Evolutionary conservation across 768 basidiomycete genomes (phyloP).

Genomic region (Exsudoporus frostii): DNA sequence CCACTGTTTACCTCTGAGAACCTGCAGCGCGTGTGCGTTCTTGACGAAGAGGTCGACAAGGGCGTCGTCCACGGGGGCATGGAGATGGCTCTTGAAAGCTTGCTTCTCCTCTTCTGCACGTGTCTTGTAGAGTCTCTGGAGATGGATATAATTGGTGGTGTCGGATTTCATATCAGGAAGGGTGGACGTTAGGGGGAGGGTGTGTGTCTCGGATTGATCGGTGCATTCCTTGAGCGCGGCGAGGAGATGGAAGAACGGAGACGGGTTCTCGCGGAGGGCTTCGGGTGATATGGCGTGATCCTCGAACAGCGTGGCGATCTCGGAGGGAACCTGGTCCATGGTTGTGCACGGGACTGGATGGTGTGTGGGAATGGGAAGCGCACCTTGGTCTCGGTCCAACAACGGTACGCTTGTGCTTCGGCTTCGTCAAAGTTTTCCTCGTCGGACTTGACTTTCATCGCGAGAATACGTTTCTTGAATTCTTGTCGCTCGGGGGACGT

Average conservation of each 20-base stretch:
- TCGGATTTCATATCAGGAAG: conserved; percentile 97
- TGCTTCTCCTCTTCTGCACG: conserved; percentile 70
- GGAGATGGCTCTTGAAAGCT: conserved; percentile 49
- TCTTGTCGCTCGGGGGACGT: conserved; percentile 63
- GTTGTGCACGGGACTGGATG: not conserved
- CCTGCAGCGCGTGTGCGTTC: conserved; percentile 71
- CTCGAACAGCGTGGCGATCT: conserved; percentile 60
- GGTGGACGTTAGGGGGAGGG: conserved; percentile 79
- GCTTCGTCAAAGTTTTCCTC: conserved; percentile 99
- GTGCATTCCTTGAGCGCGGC: conserved; percentile 67
- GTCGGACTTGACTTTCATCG: conserved; percentile 70
- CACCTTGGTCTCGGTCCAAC: conserved; percentile 59
- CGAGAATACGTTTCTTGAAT: conserved; percentile 68
- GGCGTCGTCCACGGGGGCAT: conserved; percentile 44
- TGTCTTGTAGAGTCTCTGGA: conserved; percentile 82
- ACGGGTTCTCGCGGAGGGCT: conserved; percentile 41
- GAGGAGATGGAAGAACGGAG: conserved; percentile 78
- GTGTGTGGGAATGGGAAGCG: not conserved
- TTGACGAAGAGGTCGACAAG: conserved; percentile 72
- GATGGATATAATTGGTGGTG: conserved; percentile 74
- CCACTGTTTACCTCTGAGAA: conserved; percentile 63
- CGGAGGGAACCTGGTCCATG: conserved; percentile 56
- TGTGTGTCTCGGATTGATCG: conserved; percentile 49
- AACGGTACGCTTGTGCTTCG: conserved; percentile 79
- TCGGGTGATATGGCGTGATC: conserved; percentile 50